phyloP scores from a whole-genome alignment of 176 grass and related monocot genomes.

The Neostapfia colusana region DNA sequence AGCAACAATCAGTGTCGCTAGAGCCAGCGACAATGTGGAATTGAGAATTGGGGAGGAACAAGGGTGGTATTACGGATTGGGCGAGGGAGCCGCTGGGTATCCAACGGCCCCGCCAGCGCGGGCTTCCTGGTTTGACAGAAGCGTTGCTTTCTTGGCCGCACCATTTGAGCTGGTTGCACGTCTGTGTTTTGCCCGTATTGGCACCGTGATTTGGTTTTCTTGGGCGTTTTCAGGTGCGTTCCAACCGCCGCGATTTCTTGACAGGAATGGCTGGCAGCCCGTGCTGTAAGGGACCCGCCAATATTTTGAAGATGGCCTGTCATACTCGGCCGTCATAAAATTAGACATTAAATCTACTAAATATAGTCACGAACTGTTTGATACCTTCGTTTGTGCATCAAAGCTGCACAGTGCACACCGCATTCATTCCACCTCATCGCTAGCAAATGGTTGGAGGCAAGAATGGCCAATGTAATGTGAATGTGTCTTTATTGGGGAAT shows the following conservation, averaged over 20 bases:
- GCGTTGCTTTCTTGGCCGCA: background rate
- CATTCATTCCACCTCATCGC: background rate
- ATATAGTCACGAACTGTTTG: background rate
- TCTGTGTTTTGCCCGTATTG: slow-evolving; percentile 23
- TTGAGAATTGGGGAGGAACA: background rate
- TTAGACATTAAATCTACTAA: background rate
- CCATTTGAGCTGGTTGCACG: slow-evolving; percentile 23
- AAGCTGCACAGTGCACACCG: background rate
- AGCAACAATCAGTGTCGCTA: background rate
- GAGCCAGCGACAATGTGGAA: background rate
- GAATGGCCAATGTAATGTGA: background rate
- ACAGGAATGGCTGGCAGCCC: slow-evolving; percentile 8
- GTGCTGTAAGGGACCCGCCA: background rate
- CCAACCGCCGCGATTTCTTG: background rate
- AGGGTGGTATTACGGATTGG: background rate
- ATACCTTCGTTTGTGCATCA: background rate
- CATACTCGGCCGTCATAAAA: background rate
- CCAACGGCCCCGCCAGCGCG: slow-evolving; percentile 27
- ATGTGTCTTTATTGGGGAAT: no score
- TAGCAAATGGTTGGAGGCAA: background rate
- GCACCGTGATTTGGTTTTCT: background rate
- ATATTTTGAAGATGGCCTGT: background rate
- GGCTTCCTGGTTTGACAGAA: slow-evolving; percentile 14
- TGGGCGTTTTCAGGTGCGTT: background rate
- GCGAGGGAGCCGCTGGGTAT: slow-evolving; percentile 8